Conservation (phyloP, 2,329 filamentous ascomycete genomes). For the Fusarium cicatricum region DNA sequence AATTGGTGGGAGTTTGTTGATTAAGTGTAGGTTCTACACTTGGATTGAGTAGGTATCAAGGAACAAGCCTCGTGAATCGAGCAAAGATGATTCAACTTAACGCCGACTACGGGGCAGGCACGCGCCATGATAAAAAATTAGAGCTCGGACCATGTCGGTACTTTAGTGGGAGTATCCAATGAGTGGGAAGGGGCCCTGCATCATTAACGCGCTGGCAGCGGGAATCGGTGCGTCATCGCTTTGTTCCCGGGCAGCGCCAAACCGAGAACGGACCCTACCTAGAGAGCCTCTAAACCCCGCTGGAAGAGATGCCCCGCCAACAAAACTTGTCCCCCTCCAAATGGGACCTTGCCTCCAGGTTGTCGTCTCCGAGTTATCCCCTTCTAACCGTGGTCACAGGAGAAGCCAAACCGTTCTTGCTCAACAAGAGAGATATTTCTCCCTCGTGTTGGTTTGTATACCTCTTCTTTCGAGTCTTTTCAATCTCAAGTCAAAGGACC, state of each 20-base stretch:
- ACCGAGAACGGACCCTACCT: slow-evolving; percentile 30
- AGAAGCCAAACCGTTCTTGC: slow-evolving; percentile 5
- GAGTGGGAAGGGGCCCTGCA: slow-evolving; percentile 24
- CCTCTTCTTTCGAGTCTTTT: neutral
- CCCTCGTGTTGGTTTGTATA: slow-evolving; percentile 2
- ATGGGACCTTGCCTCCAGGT: no score
- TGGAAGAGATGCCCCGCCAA: slow-evolving; percentile 40
- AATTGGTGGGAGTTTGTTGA: slow-evolving; percentile 6
- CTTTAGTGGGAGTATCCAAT: slow-evolving; percentile 26
- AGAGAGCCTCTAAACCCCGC: slow-evolving; percentile 29
- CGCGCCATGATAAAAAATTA: slow-evolving; percentile 18
- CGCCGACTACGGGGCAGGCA: neutral
- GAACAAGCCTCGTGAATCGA: neutral
- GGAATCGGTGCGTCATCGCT: slow-evolving; percentile 31
- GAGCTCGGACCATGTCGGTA: slow-evolving; percentile 39
- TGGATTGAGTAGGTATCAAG: no score
- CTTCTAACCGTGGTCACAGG: slow-evolving; percentile 10
- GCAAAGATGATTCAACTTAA: no score
- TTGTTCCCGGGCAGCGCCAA: slow-evolving; percentile 9
- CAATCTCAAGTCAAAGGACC: neutral
- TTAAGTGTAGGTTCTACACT: neutral
- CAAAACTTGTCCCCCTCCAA: slow-evolving; percentile 39
- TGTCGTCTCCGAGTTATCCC: slow-evolving; percentile 32
- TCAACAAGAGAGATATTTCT: slow-evolving; percentile 11
- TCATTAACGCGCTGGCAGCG: slow-evolving; percentile 27